Base-by-base conservation (phyloP, 1,284 basidiomycete genomes). In the Meira nashicola region DNA sequence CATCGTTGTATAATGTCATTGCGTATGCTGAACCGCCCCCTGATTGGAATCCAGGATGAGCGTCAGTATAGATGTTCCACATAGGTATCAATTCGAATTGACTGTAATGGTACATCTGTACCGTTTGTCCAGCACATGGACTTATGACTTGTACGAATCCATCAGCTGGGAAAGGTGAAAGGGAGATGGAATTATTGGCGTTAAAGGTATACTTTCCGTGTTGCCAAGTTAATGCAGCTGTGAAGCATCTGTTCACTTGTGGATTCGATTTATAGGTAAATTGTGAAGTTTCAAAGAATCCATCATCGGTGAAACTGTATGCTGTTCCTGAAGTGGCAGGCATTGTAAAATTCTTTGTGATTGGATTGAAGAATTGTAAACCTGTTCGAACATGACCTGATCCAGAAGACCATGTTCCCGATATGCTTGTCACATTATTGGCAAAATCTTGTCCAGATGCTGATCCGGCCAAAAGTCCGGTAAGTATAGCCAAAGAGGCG, bases 231-330 rank as follows among this genome's bases (percentile, higher is more conserved):
- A 77, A 59, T 10, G 71, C 65, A 2, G 69, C 74, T 12, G 66
- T 70, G 60, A 76, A 75, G 59, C 75, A 77, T 11, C 64, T 57
- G 21, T 70, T 71, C n/a, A 58, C 62, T 15, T 56, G 57, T 15
- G 68, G 54, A 55, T 75, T 74, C 17, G 71, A 65, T 14, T 61
- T 58, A 58, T 72, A 77, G 43, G 62, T 56, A 56, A 70, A 70
- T 19, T 58, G 54, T 10, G 72, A 58, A 53, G 65, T 62, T 49
- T 77, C 75, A 56, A 76, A 77, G 52, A 57, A 65, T 19, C 73
- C 73, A 37, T 77, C 71, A 25, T 73, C 66, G 25, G 69, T 70
- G 57, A 77, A 77, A 39, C 68, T 71, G 64, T 74, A 76, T 14
- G 71, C 70, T 46, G 73, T 68, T 21, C 75, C 75, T 0, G 69